These are phyloP conservation scores for Madurella fahalii DNA, from an alignment of 2,329 filamentous ascomycete genomes.

Conservation along the genomic window DNA sequence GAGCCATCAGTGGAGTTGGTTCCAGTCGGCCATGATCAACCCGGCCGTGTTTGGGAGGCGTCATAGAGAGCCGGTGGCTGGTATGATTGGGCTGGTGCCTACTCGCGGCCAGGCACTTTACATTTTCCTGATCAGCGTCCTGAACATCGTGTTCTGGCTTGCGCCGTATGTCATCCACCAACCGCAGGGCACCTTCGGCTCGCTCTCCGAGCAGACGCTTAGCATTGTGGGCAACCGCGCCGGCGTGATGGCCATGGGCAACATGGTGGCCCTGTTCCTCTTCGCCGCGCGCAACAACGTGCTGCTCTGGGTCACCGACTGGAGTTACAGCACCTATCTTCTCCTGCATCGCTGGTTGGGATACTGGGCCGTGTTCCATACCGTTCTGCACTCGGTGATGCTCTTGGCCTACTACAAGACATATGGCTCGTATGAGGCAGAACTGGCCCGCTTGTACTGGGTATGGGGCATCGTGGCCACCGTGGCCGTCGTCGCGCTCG, in stretches of 20 bases:
- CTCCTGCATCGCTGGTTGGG: constrained; percentile 37
- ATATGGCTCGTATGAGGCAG: constrained; percentile 20
- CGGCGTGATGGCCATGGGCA: constrained; percentile 33
- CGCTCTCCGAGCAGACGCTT: constrained; percentile 20
- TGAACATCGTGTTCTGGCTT: constrained; percentile 34
- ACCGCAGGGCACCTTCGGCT: constrained; percentile 28
- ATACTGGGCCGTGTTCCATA: constrained; percentile 25
- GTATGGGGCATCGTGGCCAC: constrained; percentile 42
- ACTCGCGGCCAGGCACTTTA: constrained; percentile 35
- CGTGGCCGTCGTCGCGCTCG: constrained; percentile 27
- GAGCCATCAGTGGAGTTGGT: constrained; percentile 26
- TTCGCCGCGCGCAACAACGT: constrained; percentile 36
- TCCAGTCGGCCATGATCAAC: constrained; percentile 31
- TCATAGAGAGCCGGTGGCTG: constrained; percentile 32
- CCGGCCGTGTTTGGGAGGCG: constrained; percentile 31
- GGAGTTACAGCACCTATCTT: constrained; percentile 35
- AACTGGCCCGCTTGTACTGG: constrained; percentile 36
- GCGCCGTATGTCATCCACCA: constrained; percentile 30
- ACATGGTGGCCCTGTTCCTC: constrained; percentile 32
- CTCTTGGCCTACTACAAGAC: constrained; percentile 29
- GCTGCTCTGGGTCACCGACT: constrained; percentile 34
- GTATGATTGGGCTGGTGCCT: constrained; percentile 29
- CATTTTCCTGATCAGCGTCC: constrained; percentile 31
- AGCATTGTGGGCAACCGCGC: constrained; percentile 26
- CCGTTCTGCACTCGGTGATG: constrained; percentile 33